A percentile compares a stretch with the other conserved stretches of the same genome.
Evolutionary conservation across 2,329 filamentous ascomycete species (phyloP).

Genomic region (Plenodomus tracheiphilus): DNA sequence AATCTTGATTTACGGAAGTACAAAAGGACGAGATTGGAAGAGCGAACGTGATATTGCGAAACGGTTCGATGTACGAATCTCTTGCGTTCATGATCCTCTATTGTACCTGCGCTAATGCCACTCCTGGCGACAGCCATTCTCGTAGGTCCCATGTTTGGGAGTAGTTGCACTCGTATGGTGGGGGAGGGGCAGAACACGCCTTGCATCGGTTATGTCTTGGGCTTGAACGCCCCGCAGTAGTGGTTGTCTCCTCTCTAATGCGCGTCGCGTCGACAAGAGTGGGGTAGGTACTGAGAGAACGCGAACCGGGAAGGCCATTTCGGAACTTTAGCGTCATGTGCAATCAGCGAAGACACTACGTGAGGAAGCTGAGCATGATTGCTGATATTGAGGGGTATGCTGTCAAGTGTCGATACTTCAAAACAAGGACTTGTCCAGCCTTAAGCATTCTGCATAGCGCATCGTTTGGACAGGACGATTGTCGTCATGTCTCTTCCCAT

Average conservation of each 20-base stretch:
- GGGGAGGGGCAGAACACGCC: constrained; percentile 4
- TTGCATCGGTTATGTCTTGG: background rate
- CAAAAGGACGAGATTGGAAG: background rate
- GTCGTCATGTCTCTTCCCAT: constrained; percentile 32
- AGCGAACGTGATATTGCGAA: constrained; percentile 2
- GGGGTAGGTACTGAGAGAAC: constrained; percentile 21
- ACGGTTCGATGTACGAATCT: constrained; percentile 10
- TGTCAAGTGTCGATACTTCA: background rate
- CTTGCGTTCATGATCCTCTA: constrained; percentile 18
- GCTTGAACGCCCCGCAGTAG: constrained; percentile 4
- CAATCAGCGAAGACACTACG: constrained; percentile 32
- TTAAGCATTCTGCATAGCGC: constrained; percentile 3
- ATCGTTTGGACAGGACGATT: background rate
- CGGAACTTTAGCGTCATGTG: constrained; percentile 2
- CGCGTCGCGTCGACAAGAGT: constrained; percentile 17
- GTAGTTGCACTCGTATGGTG: constrained; percentile 22
- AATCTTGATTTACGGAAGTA: background rate
- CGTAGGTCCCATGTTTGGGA: constrained; percentile 22
- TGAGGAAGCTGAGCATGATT: constrained; percentile 11
- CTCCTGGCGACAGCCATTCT: constrained; percentile 6
- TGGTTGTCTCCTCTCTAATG: background rate
- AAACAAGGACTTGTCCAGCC: background rate
- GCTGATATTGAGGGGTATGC: constrained; percentile 20
- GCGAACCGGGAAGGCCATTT: constrained; percentile 3
- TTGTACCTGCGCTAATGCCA: constrained; percentile 33